Conservation (phyloP, 2,329 filamentous ascomycete species). For the Mycosphaerelloides madeirae region DNA sequence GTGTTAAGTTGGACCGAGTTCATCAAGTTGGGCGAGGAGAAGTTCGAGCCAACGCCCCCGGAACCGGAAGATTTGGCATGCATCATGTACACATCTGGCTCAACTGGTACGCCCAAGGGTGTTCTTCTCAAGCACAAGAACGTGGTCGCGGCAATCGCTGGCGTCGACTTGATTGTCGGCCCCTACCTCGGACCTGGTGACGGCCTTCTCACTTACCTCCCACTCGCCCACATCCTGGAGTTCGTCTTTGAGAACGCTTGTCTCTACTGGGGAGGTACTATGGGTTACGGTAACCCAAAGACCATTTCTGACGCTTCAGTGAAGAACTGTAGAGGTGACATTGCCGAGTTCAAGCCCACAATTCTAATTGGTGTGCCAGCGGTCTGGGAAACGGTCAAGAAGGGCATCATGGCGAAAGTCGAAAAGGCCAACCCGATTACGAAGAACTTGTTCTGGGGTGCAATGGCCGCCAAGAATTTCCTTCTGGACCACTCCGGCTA, state of each 20-base stretch:
- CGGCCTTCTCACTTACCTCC: conserved; percentile 81
- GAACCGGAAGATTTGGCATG: conserved; percentile 75
- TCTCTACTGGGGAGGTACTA: conserved; percentile 80
- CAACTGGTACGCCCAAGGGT: conserved; percentile 84
- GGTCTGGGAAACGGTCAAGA: conserved; percentile 95
- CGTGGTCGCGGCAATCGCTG: conserved; percentile 76
- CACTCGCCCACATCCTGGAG: conserved; percentile 92
- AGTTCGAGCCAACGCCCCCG: conserved; percentile 66
- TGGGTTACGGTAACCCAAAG: conserved; percentile 88
- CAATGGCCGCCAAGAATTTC: conserved; percentile 57
- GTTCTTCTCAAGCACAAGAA: conserved; percentile 76
- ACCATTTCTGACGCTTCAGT: conserved; percentile 83
- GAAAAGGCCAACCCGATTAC: conserved; percentile 65
- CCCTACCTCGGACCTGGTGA: conserved; percentile 74
- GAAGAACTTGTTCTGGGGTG: conserved; percentile 72
- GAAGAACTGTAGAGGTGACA: conserved; percentile 87
- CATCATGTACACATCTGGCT: conserved; percentile 78
- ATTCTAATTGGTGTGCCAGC: conserved; percentile 92
- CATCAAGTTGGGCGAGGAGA: conserved; percentile 54
- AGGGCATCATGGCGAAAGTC: conserved; percentile 80
- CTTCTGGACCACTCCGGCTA: conserved; percentile 47
- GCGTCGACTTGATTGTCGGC: conserved; percentile 72
- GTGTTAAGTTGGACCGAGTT: conserved; percentile 55
- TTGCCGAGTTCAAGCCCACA: conserved; percentile 84
- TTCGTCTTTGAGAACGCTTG: conserved; percentile 92